These are phyloP conservation scores for Yamadazyma triangularis DNA, from an alignment of 1,139 yeast genomes.

Conservation along the genomic window DNA sequence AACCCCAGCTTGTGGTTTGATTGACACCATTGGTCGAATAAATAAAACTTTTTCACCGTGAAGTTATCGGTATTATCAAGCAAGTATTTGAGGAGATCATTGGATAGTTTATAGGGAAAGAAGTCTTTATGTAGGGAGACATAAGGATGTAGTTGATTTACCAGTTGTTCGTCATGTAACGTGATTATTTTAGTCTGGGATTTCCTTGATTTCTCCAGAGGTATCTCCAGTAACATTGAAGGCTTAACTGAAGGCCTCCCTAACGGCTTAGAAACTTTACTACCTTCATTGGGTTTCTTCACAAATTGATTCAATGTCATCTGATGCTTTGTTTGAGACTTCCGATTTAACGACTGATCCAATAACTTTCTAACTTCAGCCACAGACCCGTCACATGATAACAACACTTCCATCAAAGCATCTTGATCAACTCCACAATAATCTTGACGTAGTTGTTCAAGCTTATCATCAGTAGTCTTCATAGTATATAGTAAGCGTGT, in stretches of 20 bases:
- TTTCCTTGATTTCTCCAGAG: no score
- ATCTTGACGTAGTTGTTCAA: constrained; percentile 11
- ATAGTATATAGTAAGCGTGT: no score
- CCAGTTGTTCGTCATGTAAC: constrained; percentile 29
- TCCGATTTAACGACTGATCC: constrained; percentile 14
- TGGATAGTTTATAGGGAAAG: constrained; percentile 47
- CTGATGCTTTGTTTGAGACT: neutral
- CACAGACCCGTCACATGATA: constrained; percentile 36
- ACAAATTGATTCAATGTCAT: neutral
- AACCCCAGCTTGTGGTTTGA: constrained; percentile 48
- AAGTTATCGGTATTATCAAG: constrained; percentile 36
- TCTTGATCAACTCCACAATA: constrained; percentile 18
- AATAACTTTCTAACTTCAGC: constrained; percentile 23
- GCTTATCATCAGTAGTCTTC: constrained; percentile 9
- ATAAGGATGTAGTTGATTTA: constrained; percentile 39
- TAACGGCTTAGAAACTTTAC: constrained; percentile 12
- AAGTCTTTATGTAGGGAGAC: constrained; percentile 49
- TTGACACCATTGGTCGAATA: constrained; percentile 56
- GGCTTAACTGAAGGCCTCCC: no score
- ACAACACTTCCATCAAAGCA: constrained; percentile 30
- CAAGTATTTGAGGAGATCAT: constrained; percentile 35
- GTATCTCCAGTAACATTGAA: no score
- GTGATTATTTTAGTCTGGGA: constrained; percentile 13
- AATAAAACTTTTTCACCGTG: constrained; percentile 41
- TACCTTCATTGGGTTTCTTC: constrained; percentile 8